Conservation (phyloP, 2,329 filamentous ascomycete genomes). For the Fusarium anthophilum region DNA sequence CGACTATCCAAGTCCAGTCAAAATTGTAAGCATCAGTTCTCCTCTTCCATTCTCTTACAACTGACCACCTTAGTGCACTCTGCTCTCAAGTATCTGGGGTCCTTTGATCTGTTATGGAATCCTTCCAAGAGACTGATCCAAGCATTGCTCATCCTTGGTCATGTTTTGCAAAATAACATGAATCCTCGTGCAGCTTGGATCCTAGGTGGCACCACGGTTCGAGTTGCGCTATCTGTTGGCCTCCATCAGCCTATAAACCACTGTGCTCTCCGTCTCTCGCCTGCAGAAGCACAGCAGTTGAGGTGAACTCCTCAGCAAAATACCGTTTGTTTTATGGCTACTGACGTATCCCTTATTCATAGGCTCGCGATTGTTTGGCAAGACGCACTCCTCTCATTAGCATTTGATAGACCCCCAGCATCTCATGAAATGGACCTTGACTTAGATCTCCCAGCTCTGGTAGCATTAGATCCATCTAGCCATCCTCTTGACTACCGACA, state of each 20-base stretch:
- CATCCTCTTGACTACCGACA: conserved; percentile 9
- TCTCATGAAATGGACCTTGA: conserved; percentile 23
- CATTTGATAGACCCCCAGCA: conserved; percentile 24
- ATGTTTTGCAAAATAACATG: conserved; percentile 33
- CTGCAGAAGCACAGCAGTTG: conserved; percentile 7
- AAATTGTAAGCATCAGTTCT: background rate
- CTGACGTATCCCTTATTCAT: background rate
- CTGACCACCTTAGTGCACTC: conserved; percentile 1
- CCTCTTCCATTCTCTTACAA: rapidly evolving
- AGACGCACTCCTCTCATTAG: conserved; percentile 28
- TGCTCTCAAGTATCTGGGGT: conserved; percentile 9
- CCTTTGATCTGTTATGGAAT: conserved; percentile 18
- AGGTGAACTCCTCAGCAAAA: background rate
- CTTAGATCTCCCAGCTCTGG: conserved; percentile 3
- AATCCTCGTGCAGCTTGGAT: conserved; percentile 34
- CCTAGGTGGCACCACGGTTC: conserved; percentile 25
- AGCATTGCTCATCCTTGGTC: conserved; percentile 29
- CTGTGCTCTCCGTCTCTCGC: background rate
- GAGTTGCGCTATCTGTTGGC: conserved; percentile 23
- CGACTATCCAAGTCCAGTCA: conserved; percentile 5
- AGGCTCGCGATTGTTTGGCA: conserved; percentile 34
- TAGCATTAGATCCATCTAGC: background rate
- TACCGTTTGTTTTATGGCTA: rapidly evolving
- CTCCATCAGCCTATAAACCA: conserved; percentile 11
- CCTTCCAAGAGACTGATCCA: conserved; percentile 24